Evolutionary conservation across 768 basidiomycete genomes (phyloP), one percentile per base, ranked within the genome.

Genomic region (Dendrothele bispora): DNA sequence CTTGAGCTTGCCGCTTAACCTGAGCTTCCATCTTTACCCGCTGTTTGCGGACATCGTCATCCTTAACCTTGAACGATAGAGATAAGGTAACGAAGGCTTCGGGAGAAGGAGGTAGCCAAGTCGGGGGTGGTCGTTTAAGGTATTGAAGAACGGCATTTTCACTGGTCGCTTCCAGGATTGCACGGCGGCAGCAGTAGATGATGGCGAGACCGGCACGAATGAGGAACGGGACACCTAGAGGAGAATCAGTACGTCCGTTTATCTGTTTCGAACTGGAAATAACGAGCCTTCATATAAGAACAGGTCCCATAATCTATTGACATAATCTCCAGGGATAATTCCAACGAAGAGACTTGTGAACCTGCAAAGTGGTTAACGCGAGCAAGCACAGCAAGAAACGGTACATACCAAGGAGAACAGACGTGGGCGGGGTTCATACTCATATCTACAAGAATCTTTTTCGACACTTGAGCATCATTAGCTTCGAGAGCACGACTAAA

Each of bases 301-400:
- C 3, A 92, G 60, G 59, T 91, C 91, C 90, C 91, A 92, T 11
- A 90, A 75, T 22, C 91, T 74, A 48, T 84, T 79, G 14, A 90
- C 65, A 56, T 83, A 80, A 2, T 85, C 80, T 0, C 69, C 61
- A 1, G 90, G 85, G 12, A 91, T 71, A 1, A 74, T 73, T 8
- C 81, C 80, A 1, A 83, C 84, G 46, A 91, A 92, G 14, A 91
- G 59, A 3, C 81, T 77, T 1, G 81, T 78, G 52, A 92, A 88
- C 88, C 88, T 89, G 48, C 8, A 27, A 4, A 28, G 0, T n/a
- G n/a, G n/a, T n/a, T n/a, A n/a, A n/a, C n/a, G n/a, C n/a, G n/a
- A 2, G 17, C 12, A 44, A 10, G 49, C 52, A 43, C 15, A 48
- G 32, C 22, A 17, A 34, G 29, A 15, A 40, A 22, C 5, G 22